phyloP scores from a whole-genome alignment of 2,329 filamentous ascomycete genomes.

The Diaporthe vaccinii region DNA sequence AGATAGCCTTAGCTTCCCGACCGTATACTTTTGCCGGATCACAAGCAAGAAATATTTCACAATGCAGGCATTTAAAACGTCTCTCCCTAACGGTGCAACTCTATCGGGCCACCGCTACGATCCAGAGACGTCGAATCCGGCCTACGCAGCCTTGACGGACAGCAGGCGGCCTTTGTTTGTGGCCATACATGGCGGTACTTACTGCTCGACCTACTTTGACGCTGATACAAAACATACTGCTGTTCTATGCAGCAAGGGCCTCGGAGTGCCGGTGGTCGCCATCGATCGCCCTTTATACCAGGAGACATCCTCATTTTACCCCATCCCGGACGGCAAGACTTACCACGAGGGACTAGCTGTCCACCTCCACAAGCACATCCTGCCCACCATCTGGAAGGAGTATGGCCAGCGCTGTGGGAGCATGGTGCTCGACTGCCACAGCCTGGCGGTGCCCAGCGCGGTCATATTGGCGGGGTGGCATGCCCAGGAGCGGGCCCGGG shows the following conservation, averaged over 20 bases:
- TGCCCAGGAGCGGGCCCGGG: constrained; percentile 16
- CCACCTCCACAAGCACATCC: constrained; percentile 31
- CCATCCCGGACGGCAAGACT: constrained; percentile 31
- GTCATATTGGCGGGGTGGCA: constrained; percentile 42
- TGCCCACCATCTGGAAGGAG: constrained; percentile 43
- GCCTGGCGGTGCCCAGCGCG: constrained; percentile 41
- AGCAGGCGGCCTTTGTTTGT: constrained; percentile 41
- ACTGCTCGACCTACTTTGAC: constrained; percentile 43
- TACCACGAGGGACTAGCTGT: constrained; percentile 35
- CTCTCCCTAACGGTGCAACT: constrained; percentile 27
- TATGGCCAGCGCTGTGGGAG: constrained; percentile 42
- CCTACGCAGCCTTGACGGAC: neutral
- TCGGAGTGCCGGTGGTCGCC: constrained; percentile 44
- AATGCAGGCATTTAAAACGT: constrained; percentile 39
- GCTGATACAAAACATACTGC: constrained; percentile 42
- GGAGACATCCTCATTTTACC: constrained; percentile 38
- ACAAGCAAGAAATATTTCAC: neutral
- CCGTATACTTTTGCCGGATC: too few relatives aligned
- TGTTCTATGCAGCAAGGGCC: constrained; percentile 33
- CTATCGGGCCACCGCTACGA: constrained; percentile 31
- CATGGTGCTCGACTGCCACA: constrained; percentile 44
- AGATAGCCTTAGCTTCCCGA: neutral
- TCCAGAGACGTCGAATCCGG: neutral
- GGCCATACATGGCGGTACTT: constrained; percentile 44
- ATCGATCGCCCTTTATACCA: constrained; percentile 45